A percentile compares a stretch with the other conserved stretches of the same genome.
Evolutionary conservation across 23 red algal species (phyloP).

Genomic region (Gracilaria vermiculophylla): DNA sequence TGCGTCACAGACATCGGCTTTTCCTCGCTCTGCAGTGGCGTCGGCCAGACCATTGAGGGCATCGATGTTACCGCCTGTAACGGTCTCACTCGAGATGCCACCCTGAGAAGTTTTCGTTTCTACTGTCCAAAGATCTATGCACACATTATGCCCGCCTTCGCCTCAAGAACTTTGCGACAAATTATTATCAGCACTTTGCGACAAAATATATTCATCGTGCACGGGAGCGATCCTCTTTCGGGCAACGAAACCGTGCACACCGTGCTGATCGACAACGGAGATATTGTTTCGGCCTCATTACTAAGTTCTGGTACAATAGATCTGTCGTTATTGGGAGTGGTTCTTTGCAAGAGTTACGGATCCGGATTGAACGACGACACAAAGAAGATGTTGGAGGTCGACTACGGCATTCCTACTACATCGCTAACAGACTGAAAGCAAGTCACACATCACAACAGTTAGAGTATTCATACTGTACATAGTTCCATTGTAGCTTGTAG

Average conservation of each 20-base stretch:
- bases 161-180: conserved; percentile 31
- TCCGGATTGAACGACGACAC: conserved; percentile 39
- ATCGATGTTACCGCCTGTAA: conserved; percentile 50
- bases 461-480: not conserved
- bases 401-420: conserved; percentile 53
- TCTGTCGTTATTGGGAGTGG: conserved; percentile 39
- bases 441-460: not conserved
- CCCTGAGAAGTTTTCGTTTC: conserved; percentile 21
- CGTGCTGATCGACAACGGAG: conserved; percentile 50
- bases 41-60: conserved; percentile 29
- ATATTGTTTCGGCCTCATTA: conserved; percentile 52
- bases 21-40: conserved; percentile 19
- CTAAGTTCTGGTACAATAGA: conserved; percentile 61
- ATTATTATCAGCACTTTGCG: conserved; percentile 50
- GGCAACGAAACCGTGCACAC: conserved; percentile 62
- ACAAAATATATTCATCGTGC: conserved; percentile 72
- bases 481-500: not conserved
- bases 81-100: conserved; percentile 41
- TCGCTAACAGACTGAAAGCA: conserved; percentile 39
- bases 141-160: conserved; percentile 47
- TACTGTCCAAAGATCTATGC: conserved; percentile 49
- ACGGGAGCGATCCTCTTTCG: conserved; percentile 41
- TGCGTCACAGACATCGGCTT: conserved; percentile 49
- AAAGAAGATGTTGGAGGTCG: conserved; percentile 36
- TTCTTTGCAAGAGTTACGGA: conserved; percentile 57